These are phyloP conservation scores for Rubus parviflorus DNA, from an alignment of 306 rosid species.

Conservation along the genomic window DNA sequence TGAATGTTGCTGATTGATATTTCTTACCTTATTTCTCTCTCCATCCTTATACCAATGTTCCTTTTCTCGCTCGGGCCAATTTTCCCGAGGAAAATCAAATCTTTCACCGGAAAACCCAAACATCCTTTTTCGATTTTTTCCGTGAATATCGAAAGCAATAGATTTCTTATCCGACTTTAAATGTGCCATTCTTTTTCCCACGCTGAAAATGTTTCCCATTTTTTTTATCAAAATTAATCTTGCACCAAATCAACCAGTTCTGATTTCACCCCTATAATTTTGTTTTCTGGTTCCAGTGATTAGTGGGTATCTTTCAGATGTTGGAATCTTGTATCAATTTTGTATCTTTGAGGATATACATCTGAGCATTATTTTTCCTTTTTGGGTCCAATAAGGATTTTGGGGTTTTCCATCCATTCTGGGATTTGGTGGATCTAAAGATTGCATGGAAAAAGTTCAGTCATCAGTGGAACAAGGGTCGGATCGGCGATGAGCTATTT, in stretches of 20 bases:
- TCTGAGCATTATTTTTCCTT: constrained; percentile 13
- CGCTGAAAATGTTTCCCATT: constrained; percentile 24
- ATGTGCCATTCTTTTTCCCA: constrained; percentile 20
- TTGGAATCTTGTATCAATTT: constrained; percentile 23
- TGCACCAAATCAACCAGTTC: too few relatives aligned
- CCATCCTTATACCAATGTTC: constrained; percentile 11
- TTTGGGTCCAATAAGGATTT: constrained; percentile 19
- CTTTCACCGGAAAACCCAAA: constrained; percentile 19
- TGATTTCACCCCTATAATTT: constrained; percentile 21
- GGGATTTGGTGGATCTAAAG: constrained; percentile 56
- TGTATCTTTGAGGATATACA: constrained; percentile 17
- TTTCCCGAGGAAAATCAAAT: background rate
- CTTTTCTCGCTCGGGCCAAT: background rate
- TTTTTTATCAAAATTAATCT: background rate
- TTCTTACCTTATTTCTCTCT: background rate
- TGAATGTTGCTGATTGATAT: too few relatives aligned
- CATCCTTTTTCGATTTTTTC: background rate
- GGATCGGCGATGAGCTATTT: constrained; percentile 33
- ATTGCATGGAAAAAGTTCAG: constrained; percentile 22
- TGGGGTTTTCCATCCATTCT: constrained; percentile 21
- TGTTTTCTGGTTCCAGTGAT: constrained; percentile 31
- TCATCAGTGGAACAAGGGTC: constrained; percentile 20
- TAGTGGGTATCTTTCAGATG: constrained; percentile 26
- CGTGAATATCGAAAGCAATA: too few relatives aligned
- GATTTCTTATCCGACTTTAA: constrained; percentile 21